These are phyloP conservation scores for Bauhinia variegata DNA, from an alignment of 306 rosid genomes.

Conservation along the genomic window DNA sequence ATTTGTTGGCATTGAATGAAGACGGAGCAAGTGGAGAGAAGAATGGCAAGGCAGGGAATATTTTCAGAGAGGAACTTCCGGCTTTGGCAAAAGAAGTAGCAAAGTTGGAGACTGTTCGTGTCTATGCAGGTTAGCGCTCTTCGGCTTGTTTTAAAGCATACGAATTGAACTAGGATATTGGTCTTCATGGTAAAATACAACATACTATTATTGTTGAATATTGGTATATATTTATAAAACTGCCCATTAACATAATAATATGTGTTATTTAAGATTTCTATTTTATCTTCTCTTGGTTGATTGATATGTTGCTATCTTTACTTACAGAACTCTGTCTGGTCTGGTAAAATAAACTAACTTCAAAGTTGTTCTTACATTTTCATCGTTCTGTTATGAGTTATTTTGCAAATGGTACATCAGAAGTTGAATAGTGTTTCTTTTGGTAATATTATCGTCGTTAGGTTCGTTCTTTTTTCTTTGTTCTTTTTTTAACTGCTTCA, in stretches of 20 bases:
- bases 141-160: slow-evolving; percentile 16
- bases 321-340: too few species aligned
- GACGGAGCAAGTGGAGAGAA: slow-evolving; percentile 52
- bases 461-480: too few species aligned
- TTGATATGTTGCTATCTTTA: neutral
- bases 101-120: slow-evolving; percentile 78
- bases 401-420: too few species aligned
- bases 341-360: neutral
- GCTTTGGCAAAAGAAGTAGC: slow-evolving; percentile 94
- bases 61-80: slow-evolving; percentile 80
- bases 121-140: slow-evolving; percentile 67
- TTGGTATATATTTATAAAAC: too few species aligned
- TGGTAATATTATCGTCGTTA: neutral
- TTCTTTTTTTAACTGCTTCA: too few species aligned
- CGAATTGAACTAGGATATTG: slow-evolving; percentile 7
- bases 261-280: neutral
- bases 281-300: neutral
- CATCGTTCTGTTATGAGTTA: too few species aligned
- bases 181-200: neutral
- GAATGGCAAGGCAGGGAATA: slow-evolving; percentile 49
- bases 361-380: too few species aligned
- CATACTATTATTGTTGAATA: neutral
- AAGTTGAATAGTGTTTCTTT: neutral
- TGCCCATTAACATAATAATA: too few species aligned
- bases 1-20: slow-evolving; percentile 31